Conservation (phyloP, 1,284 basidiomycete genomes). For the Trichosporon faecale region DNA sequence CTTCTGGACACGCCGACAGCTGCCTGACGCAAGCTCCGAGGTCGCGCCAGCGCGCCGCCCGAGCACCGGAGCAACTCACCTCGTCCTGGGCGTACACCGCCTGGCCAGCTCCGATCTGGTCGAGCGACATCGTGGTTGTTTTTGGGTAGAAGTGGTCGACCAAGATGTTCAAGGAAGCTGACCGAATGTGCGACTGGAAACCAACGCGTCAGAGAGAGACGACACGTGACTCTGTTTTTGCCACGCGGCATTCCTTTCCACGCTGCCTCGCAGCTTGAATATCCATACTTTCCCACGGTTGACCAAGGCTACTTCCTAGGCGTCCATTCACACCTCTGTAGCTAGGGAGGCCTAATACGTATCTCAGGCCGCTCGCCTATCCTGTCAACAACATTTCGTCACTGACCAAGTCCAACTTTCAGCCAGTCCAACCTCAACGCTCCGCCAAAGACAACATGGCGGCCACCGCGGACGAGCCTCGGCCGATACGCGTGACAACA, state of each 20-base stretch:
- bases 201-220: background rate
- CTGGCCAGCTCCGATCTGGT: conserved; percentile 53
- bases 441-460: background rate
- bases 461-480: background rate
- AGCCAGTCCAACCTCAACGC: background rate
- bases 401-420: background rate
- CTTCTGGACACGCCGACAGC: background rate
- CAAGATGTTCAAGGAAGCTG: conserved; percentile 18
- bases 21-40: background rate
- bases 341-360: background rate
- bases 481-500: conserved; percentile 61
- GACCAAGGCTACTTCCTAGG: background rate
- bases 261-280: no score
- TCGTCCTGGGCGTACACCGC: conserved; percentile 90
- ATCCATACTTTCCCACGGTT: no score
- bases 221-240: background rate
- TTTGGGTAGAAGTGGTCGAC: conserved; percentile 8
- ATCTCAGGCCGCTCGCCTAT: background rate
- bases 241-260: background rate
- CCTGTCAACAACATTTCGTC: conserved; percentile 2
- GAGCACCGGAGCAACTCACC: conserved; percentile 54
- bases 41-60: background rate
- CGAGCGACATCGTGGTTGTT: conserved; percentile 41
- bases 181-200: conserved; percentile 13
- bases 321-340: background rate